Evolutionary conservation across 768 basidiomycete genomes (phyloP), one percentile per base, ranked within the genome.

Genomic region (Leccinum boreale): DNA sequence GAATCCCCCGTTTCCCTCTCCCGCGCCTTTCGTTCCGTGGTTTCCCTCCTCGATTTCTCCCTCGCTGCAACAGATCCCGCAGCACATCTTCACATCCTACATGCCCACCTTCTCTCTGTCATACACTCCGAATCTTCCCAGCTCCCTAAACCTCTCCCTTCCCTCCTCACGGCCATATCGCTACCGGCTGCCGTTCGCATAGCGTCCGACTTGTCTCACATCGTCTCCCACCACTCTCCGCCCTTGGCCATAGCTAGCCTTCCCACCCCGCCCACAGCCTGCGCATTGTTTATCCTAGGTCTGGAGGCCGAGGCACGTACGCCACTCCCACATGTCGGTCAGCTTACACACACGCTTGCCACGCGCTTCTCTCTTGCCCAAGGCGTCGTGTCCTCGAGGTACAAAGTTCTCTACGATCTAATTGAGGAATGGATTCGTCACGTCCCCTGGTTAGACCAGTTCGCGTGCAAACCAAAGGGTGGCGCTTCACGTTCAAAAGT

Each of bases 401-500:
- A 92, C 73, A 87, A 84, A 68, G 62, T 75, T 36, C 69, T 90
- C 28, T 85, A 85, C 65, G 84, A 87, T 63, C 71, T 81, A 55
- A 72, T 91, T 31, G 79, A 79, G 35, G 73, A 78, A 55, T 84
- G 83, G 78, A 81, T 85, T 26, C 75, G 79, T 50, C 79, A 81
- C n/a, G 77, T 92, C 3, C 87, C 89, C 5, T 93, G 90, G 91
- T 75, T 91, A 11, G 79, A 84, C 59, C 79, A 82, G 48, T 85
- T 85, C 59, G 70, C 76, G 11, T 62, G 58, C 62, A 70, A 44
- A 44, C 11, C 19, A 19, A 19, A 79, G 73, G 61, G 58, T 33
- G 42, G 49, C 23, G 71, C 74, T 47, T 82, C 85, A 0, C 79
- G 85, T 11, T 81, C 86, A 15, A 86, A 84, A 65, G 73, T 82